Conservation (phyloP, 1,284 basidiomycete genomes). For the Ganoderma sinense region DNA sequence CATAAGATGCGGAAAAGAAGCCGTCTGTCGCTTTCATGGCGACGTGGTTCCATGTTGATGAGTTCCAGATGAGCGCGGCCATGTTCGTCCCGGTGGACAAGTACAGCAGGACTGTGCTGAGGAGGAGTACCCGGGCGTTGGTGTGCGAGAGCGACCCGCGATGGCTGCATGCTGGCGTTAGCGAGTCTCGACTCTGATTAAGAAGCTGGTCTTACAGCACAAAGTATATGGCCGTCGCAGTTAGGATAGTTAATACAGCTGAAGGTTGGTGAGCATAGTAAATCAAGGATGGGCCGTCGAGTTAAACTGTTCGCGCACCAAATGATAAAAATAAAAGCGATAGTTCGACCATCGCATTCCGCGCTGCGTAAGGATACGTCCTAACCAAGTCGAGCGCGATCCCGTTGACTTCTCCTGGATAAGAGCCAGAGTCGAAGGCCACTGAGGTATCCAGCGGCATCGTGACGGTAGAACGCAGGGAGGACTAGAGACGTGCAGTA, state of each 20-base stretch:
- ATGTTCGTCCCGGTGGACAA: background rate
- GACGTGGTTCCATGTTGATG: background rate
- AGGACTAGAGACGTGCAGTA: background rate
- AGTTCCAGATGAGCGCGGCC: background rate
- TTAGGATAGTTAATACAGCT: background rate
- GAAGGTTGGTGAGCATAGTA: background rate
- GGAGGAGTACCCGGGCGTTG: background rate
- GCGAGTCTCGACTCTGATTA: background rate
- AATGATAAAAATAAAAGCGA: background rate
- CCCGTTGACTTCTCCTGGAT: background rate
- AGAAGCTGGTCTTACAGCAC: background rate
- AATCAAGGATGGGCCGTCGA: background rate
- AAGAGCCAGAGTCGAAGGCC: background rate
- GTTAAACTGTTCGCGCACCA: background rate
- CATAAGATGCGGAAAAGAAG: background rate
- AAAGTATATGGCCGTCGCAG: background rate
- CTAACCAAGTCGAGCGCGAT: background rate
- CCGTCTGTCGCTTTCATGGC: background rate
- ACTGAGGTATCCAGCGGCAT: background rate
- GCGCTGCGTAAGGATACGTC: background rate
- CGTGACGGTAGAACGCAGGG: background rate
- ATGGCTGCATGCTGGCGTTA: background rate
- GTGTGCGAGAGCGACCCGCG: background rate
- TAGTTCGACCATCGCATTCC: background rate
- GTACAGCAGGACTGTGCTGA: background rate